Base-by-base conservation (phyloP, 352 stramenopile species). In the Pythium graminicola region DNA sequence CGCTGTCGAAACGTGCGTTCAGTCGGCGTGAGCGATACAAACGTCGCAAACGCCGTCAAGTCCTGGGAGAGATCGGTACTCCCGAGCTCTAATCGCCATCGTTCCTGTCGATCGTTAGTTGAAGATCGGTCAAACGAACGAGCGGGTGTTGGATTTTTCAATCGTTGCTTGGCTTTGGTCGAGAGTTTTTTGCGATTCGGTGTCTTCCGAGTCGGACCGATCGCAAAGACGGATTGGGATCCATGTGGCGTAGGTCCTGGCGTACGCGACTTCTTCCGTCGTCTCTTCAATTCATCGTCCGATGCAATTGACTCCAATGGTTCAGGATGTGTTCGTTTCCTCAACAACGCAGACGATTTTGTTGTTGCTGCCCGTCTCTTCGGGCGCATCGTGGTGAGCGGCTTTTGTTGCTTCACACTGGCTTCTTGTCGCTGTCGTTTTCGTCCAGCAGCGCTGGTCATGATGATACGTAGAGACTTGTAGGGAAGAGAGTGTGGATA, bases 11-110 rank as follows among this genome's bases (percentile, higher is more conserved):
- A 53, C 32, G 60, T 51, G 46, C 54, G 60, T 51, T 89, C 79
- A 24, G 65, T 50, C 6, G 60, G 31, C 3, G 71, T 77, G 13
- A 86, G 60, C 49, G 67, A 54, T 39, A 89, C 67, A 38, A 69
- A 67, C 31, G 57, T 39, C 38, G 68, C 69, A 46, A 88, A 78
- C 5, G 50, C 48, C 32, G 36, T 60, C n/a, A 88, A 59, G 29
- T 88, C 73, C 0, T 38, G 41, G 10, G 81, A 69, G 38, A 88
- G 67, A 26, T 56, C 45, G 1, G 35, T 52, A 13, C 32, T 48
- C 32, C 42, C 43, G 2, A 27, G 32, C 5, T 14, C 24, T 22
- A 48, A 48, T 14, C 8, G n/a, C n/a, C n/a, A n/a, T n/a, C n/a
- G n/a, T n/a, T n/a, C n/a, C n/a, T n/a, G n/a, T n/a, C n/a, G n/a